Evolutionary conservation across 768 basidiomycete genomes (phyloP).

Genomic region (Lactarius vividus): DNA sequence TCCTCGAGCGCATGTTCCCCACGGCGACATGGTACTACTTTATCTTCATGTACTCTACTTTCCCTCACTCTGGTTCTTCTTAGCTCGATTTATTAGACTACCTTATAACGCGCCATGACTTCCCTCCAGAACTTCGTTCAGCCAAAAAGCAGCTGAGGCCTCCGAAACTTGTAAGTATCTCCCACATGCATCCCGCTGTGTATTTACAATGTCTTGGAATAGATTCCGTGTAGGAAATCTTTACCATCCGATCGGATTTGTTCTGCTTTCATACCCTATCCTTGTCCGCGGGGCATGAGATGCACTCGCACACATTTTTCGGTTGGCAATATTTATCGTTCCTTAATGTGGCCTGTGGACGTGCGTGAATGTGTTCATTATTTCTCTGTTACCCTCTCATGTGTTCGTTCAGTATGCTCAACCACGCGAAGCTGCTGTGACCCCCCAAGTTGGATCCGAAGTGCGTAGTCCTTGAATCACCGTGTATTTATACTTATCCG

Average conservation of each 20-base stretch:
- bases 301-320: neutral
- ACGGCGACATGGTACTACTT: conserved; percentile 6
- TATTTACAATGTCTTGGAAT: neutral
- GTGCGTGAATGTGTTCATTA: neutral
- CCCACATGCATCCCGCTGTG: neutral
- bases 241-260: conserved; percentile 2
- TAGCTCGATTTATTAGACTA: neutral
- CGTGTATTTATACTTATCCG: neutral
- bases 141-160: neutral
- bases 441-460: neutral
- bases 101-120: conserved; percentile 1
- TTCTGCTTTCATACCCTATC: neutral
- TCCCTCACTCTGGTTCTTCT: neutral
- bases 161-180: neutral
- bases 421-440: neutral
- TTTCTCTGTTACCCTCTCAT: neutral
- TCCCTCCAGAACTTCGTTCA: conserved; percentile 2
- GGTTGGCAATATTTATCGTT: neutral
- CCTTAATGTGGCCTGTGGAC: neutral
- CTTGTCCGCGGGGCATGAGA: rapidly evolving
- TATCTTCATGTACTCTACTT: neutral
- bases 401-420: neutral
- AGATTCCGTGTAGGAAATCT: neutral
- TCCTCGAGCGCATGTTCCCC: conserved; percentile 3
- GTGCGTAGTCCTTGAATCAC: neutral